Percentiles rank a stretch among this genome's conserved stretches.
Evolutionary conservation across 306 rosid genomes (phyloP).

Genomic region (Quercus engelmannii): DNA sequence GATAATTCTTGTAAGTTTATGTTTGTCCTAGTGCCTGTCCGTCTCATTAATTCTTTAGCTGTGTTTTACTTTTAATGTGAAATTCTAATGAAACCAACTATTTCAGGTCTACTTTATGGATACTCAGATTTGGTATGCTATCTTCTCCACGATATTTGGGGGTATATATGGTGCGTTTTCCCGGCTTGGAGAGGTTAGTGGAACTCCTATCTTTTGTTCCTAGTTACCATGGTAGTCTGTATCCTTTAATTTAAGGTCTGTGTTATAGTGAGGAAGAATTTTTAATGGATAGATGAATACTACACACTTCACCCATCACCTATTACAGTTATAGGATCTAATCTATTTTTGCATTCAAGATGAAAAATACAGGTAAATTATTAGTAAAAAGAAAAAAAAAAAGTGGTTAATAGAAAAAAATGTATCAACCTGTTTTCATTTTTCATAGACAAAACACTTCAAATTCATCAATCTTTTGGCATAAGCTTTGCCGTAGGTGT

Average conservation of each 20-base stretch:
- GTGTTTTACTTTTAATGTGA: not conserved
- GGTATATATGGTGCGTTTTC: constrained; percentile 95
- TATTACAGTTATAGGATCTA: not conserved
- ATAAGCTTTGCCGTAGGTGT: not conserved
- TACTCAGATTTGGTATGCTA: constrained; percentile 98
- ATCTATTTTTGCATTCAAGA: not conserved
- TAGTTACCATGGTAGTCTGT: not conserved
- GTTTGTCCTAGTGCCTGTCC: constrained; percentile 10
- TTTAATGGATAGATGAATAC: not conserved
- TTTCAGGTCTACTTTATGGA: constrained; percentile 97
- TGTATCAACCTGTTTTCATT: not conserved
- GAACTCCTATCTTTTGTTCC: not conserved
- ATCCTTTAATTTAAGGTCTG: not conserved
- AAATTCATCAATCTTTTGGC: not conserved
- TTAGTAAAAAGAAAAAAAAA: too few species aligned
- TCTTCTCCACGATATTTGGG: constrained; percentile 81
- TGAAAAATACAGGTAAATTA: not conserved
- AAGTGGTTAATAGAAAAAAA: not conserved
- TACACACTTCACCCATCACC: not conserved
- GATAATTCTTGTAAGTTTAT: constrained; percentile 70
- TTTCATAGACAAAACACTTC: not conserved
- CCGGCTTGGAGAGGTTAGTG: constrained; percentile 93
- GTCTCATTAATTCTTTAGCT: constrained; percentile 4
- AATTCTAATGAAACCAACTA: constrained; percentile 1
- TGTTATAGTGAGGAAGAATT: not conserved